Evolutionary conservation across 2,329 filamentous ascomycete species (phyloP), one percentile per base, ranked within the genome.

Genomic region (Pestalotiopsis sp.): DNA sequence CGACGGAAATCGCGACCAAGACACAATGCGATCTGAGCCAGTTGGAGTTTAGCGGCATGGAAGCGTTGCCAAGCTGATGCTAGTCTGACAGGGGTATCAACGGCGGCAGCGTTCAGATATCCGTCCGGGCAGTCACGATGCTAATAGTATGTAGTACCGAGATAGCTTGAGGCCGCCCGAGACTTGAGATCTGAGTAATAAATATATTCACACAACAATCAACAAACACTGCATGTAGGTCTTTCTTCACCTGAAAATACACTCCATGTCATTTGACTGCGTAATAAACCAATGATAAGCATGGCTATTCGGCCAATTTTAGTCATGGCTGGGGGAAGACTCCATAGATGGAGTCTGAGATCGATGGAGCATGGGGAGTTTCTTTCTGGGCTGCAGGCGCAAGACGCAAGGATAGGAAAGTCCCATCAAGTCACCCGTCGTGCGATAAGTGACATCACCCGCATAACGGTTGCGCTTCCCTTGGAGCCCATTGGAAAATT

Each of bases 271-370:
- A 62, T 62, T 38, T 62, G 59, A 36, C 59, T 31, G 59, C 59
- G 59, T 62, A 62, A 62, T 62, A 36, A 62, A 36, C 36, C 59
- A 62, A 62, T 62, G 59, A 62, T 62, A 62, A 62, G 59, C 27
- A 14, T 27, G 23, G 25, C 23, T 62, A 20, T 36, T 62, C 59
- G 36, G 25, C 14, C 27, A 31, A 62, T 36, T 38, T 62, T 62
- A 62, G 59, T 62, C 59, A 62, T 62, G 59, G 59, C 59, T 62
- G 31, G 31, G 31, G 31, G 7, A 36, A 20, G 59, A 20, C 25
- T n/a, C 57, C 20, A 7, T 59, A 23, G 57, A 59, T 52, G 45
- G 45, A 52, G 45, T 52, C 20, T 23, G 45, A 52, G 45, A 52
- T 52, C 45, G 14, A 9, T 17, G 45, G 45, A 52, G 45, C 45